Evolutionary conservation across 2,329 filamentous ascomycete species (phyloP), one percentile per base, ranked within the genome.

Genomic region (Sclerotiophoma versabilis): DNA sequence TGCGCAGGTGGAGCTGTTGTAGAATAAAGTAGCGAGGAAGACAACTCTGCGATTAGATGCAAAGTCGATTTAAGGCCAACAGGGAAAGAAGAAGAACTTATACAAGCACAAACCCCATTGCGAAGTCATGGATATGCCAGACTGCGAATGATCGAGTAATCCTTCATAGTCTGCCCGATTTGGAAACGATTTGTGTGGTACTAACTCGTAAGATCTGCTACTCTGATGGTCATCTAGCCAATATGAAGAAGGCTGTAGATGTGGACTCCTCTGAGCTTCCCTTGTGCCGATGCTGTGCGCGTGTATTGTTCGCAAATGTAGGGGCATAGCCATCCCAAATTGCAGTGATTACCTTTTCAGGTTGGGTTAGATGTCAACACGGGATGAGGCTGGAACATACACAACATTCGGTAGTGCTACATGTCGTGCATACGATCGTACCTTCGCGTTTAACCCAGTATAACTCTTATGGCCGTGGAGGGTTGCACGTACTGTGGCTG

Each of bases 341-440:
- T 15, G 4, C 10, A 34, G 27, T 17, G 23, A 10, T 44, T 33
- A 26, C 51, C 20, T 38, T 5, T 39, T 23, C 9, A 22, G 33
- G n/a, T 17, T 3, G 3, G 8, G 10, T 22, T 20, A 9, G 5
- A 34, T 3, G 20, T n/a, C 15, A 14, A 17, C 30, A 9, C 14
- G 12, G 32, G 15, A 44, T 29, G 22, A 45, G 39, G 45, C 26
- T 29, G 33, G 26, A 23, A 11, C 44, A 5, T 39, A 22, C 44
- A 44, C 44, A n/a, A 19, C 25, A 44, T 48, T 15, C 45, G 19
- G 19, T 48, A 44, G 33, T 38, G 39, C 22, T 14, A n/a, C 19
- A 33, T 48, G 26, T 29, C 10, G 38, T 54, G 44, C 45, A 44
- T 54, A 14, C 11, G 20, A 27, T 29, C 26, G 27, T 39, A 22